Conservation (phyloP, 2,329 filamentous ascomycete species). For the Apiospora rasikravindrae region DNA sequence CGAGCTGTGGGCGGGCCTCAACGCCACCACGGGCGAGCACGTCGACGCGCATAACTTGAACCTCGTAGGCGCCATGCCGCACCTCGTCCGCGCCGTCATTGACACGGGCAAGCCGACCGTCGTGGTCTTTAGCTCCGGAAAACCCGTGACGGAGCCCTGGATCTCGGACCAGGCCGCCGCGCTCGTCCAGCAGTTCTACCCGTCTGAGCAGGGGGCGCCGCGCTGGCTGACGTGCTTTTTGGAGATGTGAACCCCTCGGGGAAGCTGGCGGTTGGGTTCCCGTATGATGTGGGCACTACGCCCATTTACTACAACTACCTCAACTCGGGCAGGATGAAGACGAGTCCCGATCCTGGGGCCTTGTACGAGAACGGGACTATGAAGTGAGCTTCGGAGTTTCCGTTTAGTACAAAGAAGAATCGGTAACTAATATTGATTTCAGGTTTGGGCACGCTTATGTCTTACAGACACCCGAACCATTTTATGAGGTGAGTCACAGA, state of each 20-base stretch:
- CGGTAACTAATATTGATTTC: neutral
- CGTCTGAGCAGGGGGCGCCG: constrained; percentile 70
- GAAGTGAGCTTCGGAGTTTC: constrained; percentile 29
- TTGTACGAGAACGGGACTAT: constrained; percentile 63
- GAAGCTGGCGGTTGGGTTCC: constrained; percentile 70
- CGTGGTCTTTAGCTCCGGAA: constrained; percentile 72
- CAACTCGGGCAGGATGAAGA: constrained; percentile 63
- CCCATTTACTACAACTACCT: constrained; percentile 76
- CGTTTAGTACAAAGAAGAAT: neutral
- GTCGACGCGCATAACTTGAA: constrained; percentile 68
- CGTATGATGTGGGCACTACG: constrained; percentile 68
- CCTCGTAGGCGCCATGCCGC: constrained; percentile 72
- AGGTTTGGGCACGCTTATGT: constrained; percentile 70
- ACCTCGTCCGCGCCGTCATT: constrained; percentile 69
- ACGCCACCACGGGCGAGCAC: constrained; percentile 77
- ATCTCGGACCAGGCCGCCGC: constrained; percentile 68
- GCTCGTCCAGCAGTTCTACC: constrained; percentile 77
- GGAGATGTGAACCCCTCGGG: constrained; percentile 70
- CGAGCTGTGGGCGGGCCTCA: constrained; percentile 72
- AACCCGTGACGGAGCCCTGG: constrained; percentile 76
- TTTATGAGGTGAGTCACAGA: constrained; percentile 51
- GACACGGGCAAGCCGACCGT: constrained; percentile 71
- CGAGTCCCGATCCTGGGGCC: constrained; percentile 54
- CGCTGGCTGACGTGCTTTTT: constrained; percentile 69
- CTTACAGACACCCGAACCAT: constrained; percentile 61